These are phyloP conservation scores for Emiliania huxleyi DNA, from an alignment of 78 protist species.

Conservation along the genomic window DNA sequence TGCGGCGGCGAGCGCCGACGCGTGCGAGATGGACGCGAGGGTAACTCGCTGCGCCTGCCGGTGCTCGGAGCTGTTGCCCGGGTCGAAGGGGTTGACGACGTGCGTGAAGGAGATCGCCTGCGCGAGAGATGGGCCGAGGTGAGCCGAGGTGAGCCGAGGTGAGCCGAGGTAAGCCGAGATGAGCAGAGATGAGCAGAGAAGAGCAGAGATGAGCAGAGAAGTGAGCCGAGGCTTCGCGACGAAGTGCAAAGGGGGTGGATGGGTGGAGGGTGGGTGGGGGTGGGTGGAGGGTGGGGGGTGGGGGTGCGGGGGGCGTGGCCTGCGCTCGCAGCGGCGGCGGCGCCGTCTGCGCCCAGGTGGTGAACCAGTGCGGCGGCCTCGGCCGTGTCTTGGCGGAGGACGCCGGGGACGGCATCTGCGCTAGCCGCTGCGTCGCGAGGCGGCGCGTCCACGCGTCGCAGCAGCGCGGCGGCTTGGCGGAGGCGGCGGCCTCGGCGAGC, in stretches of 20 bases:
- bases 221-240: too few species aligned
- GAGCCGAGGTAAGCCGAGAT: too few species aligned
- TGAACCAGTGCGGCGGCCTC: not conserved
- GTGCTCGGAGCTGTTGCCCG: not conserved
- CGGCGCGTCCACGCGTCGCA: not conserved
- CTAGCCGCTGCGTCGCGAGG: not conserved
- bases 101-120: not conserved
- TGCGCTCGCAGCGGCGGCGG: not conserved
- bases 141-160: too few species aligned
- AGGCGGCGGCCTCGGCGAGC: not conserved
- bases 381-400: not conserved
- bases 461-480: not conserved
- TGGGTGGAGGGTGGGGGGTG: too few species aligned
- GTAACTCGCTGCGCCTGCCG: not conserved
- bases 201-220: too few species aligned
- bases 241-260: too few species aligned
- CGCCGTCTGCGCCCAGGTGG: not conserved
- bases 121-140: too few species aligned
- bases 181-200: too few species aligned
- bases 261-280: too few species aligned
- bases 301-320: too few species aligned
- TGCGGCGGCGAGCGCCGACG: not conserved
- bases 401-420: not conserved
- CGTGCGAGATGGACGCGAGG: not conserved
- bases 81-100: constrained; percentile 6